A percentile compares a stretch with the other conserved stretches of the same genome.
Conservation (phyloP, 345 rosid species). For the Lepidium didymum region DNA sequence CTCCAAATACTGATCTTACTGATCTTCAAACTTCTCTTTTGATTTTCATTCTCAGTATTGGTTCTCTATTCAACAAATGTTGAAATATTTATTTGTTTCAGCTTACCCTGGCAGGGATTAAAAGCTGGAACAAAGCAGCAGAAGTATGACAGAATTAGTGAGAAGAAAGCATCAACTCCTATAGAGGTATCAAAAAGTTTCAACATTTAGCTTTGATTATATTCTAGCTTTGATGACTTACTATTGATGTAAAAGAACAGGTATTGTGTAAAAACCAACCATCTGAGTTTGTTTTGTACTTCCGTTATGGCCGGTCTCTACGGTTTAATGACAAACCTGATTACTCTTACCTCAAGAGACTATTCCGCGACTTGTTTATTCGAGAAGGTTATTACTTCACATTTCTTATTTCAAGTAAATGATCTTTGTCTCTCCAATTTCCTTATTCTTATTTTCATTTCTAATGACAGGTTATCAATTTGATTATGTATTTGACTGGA, state of each 20-base stretch:
- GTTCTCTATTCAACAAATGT: neutral
- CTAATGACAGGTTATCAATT: constrained; percentile 55
- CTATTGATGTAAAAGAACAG: constrained; percentile 26
- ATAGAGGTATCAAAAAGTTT: constrained; percentile 41
- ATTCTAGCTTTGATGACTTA: neutral
- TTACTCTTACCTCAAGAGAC: constrained; percentile 79
- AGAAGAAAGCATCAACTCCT: constrained; percentile 73
- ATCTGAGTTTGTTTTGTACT: constrained; percentile 64
- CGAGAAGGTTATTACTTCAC: constrained; percentile 49
- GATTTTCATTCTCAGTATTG: neutral
- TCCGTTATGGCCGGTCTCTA: constrained; percentile 67
- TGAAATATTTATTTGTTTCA: constrained; percentile 21
- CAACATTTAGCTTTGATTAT: neutral
- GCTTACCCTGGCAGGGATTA: constrained; percentile 83
- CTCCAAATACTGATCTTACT: too few relatives aligned
- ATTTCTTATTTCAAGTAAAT: neutral
- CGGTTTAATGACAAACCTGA: constrained; percentile 82
- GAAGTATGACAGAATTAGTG: constrained; percentile 74
- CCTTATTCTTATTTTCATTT: neutral
- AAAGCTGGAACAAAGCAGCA: constrained; percentile 83
- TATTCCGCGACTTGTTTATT: constrained; percentile 73
- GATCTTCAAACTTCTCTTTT: neutral
- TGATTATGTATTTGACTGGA: constrained; percentile 78
- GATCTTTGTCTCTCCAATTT: neutral
- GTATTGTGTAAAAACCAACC: constrained; percentile 64